Conservation (phyloP, 176 grass and related monocot genomes). For the Hsuehochloa calcarea region DNA sequence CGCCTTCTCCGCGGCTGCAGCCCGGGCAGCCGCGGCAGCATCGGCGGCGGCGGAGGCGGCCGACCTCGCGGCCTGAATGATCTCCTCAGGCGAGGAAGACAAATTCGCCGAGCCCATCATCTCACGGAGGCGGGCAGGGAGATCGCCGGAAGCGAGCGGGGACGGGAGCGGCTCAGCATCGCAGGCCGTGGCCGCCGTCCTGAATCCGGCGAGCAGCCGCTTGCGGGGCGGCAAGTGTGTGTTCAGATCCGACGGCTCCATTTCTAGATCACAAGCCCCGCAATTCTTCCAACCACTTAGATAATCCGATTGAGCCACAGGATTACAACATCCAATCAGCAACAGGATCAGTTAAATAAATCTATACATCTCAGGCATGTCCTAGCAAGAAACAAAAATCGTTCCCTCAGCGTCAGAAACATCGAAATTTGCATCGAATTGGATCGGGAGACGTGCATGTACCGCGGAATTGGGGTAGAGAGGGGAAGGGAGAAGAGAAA, state of each 20-base stretch:
- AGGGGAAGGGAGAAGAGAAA: conserved; percentile 10
- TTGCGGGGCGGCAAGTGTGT: conserved; percentile 94
- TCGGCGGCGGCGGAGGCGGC: conserved; percentile 54
- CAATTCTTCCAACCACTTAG: neutral
- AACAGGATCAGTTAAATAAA: conserved; percentile 22
- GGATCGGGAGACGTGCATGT: neutral
- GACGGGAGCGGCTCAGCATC: conserved; percentile 40
- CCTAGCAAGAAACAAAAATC: conserved; percentile 31
- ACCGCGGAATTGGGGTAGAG: neutral
- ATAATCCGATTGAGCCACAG: neutral
- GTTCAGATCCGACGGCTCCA: conserved; percentile 78
- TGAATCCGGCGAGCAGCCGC: conserved; percentile 87
- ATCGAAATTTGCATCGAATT: conserved; percentile 19
- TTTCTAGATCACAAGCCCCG: conserved; percentile 42
- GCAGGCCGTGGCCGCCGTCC: conserved; percentile 43
- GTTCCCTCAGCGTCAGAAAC: conserved; percentile 29
- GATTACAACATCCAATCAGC: neutral
- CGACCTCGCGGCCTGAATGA: conserved; percentile 48
- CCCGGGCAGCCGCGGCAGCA: conserved; percentile 56
- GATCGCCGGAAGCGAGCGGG: conserved; percentile 49
- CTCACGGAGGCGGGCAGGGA: conserved; percentile 55
- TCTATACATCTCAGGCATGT: conserved; percentile 1
- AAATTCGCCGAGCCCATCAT: conserved; percentile 53
- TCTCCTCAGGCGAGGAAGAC: conserved; percentile 56
- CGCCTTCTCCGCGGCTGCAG: conserved; percentile 61